Percentiles rank a stretch among this genome's conserved stretches.
Conservation (phyloP, 192 early-diverging fungal species). For the Allomyces javanicus region DNA sequence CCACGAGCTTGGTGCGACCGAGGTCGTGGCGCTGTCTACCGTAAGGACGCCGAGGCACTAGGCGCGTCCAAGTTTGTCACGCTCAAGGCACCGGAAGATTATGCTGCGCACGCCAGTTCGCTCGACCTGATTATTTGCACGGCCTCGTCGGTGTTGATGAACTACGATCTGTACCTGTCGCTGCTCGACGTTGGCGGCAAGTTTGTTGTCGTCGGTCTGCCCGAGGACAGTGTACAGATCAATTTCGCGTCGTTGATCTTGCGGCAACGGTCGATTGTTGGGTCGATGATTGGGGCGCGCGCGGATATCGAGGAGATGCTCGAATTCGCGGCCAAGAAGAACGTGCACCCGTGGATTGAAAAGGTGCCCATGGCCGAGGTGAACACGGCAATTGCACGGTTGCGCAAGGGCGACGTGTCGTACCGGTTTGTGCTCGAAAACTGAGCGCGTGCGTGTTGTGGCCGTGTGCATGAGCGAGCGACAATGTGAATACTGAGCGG, state of each 20-base stretch:
- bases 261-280: slow-evolving; percentile 25
- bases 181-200: slow-evolving; percentile 36
- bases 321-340: slow-evolving; percentile 42
- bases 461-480: no score
- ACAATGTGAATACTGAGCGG: no score
- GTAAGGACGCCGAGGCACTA: background rate
- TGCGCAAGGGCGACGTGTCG: slow-evolving; percentile 30
- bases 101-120: slow-evolving; percentile 7
- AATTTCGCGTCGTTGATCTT: slow-evolving; percentile 15
- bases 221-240: slow-evolving; percentile 28
- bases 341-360: slow-evolving; percentile 46
- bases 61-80: background rate
- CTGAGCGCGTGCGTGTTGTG: slow-evolving; percentile 4
- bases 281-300: slow-evolving; percentile 41
- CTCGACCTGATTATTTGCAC: slow-evolving; percentile 21
- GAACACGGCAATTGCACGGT: slow-evolving; percentile 32
- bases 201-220: slow-evolving; percentile 41
- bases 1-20: background rate
- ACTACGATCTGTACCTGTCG: slow-evolving; percentile 24
- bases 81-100: slow-evolving; percentile 8
- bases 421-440: slow-evolving; percentile 53
- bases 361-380: slow-evolving; percentile 36
- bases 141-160: slow-evolving; percentile 11
- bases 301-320: slow-evolving; percentile 39
- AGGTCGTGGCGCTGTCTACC: background rate